A percentile compares a stretch with the other conserved stretches of the same genome.
These are phyloP conservation scores for Coprinopsis strossmayeri DNA, from an alignment of 768 basidiomycete genomes.

Conservation along the genomic window DNA sequence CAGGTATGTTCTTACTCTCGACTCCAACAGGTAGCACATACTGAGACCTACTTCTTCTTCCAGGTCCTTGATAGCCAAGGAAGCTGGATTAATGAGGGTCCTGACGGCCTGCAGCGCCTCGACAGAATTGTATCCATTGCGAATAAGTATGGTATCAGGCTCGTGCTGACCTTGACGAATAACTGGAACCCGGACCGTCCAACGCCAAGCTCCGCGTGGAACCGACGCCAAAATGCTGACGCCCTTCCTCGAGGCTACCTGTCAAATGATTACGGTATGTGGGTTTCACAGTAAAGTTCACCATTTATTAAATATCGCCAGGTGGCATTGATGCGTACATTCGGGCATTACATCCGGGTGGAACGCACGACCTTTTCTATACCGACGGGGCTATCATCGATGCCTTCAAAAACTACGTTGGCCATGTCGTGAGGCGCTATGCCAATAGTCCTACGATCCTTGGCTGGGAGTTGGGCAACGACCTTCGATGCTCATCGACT, in stretches of 20 bases:
- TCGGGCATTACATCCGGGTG: conserved; percentile 18
- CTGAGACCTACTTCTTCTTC: background rate
- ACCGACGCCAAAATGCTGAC: conserved; percentile 9
- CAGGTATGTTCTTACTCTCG: conserved; percentile 11
- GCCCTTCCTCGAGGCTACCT: conserved; percentile 22
- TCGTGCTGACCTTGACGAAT: conserved; percentile 17
- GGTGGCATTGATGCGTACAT: conserved; percentile 35
- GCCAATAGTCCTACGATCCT: conserved; percentile 20
- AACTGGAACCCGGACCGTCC: conserved; percentile 19
- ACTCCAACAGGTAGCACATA: conserved; percentile 8
- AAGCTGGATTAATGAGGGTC: conserved; percentile 16
- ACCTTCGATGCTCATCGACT: conserved; percentile 19
- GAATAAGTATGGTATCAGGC: conserved; percentile 15
- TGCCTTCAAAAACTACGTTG: conserved; percentile 28
- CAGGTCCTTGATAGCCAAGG: conserved; percentile 2
- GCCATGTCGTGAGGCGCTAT: conserved; percentile 22
- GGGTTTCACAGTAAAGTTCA: background rate
- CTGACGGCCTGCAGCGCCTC: conserved; percentile 16
- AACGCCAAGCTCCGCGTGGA: conserved; percentile 11
- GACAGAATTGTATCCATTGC: conserved; percentile 15
- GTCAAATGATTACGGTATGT: conserved; percentile 8
- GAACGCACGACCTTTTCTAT: conserved; percentile 32
- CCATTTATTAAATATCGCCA: conserved; percentile 13
- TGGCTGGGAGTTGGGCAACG: conserved; percentile 25
- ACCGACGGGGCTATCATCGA: conserved; percentile 24